Conservation (phyloP, 345 rosid species). For the Arabidopsis arenosa region DNA sequence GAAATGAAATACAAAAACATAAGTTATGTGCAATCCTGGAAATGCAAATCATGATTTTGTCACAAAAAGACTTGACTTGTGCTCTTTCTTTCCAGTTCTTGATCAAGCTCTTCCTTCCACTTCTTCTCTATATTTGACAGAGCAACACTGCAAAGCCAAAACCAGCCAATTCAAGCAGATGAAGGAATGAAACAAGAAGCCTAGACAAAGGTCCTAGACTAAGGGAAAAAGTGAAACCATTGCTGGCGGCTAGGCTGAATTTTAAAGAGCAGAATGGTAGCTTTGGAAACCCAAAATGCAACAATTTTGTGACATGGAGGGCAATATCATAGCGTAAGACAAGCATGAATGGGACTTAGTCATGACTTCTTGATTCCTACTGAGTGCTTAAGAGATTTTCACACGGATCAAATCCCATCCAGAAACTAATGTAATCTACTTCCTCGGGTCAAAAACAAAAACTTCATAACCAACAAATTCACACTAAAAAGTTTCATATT, state of each 20-base stretch:
- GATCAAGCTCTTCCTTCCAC: slow-evolving; percentile 98
- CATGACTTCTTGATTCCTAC: too few species aligned
- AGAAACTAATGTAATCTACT: too few species aligned
- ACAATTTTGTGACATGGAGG: too few species aligned
- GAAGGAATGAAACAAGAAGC: slow-evolving; percentile 14
- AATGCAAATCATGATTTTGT: not conserved
- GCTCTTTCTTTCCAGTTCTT: slow-evolving; percentile 86
- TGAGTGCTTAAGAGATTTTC: too few species aligned
- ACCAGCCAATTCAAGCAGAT: slow-evolving; percentile 36
- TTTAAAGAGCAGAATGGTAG: not conserved
- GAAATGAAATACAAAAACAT: too few species aligned
- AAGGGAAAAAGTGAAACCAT: not conserved
- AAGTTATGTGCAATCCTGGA: too few species aligned
- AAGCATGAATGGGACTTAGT: too few species aligned
- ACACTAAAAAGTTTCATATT: not conserved
- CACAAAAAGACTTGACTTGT: slow-evolving; percentile 62
- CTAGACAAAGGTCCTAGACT: not conserved
- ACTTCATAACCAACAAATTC: too few species aligned
- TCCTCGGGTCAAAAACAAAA: too few species aligned
- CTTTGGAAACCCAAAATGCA: not conserved
- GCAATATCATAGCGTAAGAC: too few species aligned
- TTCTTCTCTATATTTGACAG: slow-evolving; percentile 75
- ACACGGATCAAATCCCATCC: too few species aligned
- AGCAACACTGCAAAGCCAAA: slow-evolving; percentile 49
- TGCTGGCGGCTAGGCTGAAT: not conserved